These are phyloP conservation scores for Colletotrichum lindemuthianum DNA, from an alignment of 2,329 filamentous ascomycete genomes.

Conservation along the genomic window DNA sequence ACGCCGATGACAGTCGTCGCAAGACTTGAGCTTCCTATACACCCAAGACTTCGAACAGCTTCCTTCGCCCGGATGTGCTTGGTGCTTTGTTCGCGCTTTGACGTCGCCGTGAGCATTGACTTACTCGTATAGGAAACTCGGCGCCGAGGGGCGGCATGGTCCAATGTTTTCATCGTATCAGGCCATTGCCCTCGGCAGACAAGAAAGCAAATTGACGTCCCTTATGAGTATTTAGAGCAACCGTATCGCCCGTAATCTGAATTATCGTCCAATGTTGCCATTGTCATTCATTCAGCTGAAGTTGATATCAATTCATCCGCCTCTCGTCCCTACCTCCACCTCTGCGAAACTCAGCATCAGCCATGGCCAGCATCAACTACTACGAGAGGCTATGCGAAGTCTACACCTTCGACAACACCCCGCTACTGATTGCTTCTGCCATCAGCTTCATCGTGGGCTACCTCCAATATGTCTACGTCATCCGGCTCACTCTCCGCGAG, in stretches of 20 bases:
- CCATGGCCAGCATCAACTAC: constrained; percentile 11
- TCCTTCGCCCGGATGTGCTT: too few species aligned
- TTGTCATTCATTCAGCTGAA: too few species aligned
- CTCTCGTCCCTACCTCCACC: too few species aligned
- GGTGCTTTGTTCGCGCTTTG: not conserved
- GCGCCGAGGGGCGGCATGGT: constrained; percentile 1
- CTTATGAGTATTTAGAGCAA: too few species aligned
- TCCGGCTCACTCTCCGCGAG: constrained; percentile 28
- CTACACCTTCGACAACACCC: constrained; percentile 19
- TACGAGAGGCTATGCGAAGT: constrained; percentile 14
- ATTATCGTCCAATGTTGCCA: too few species aligned
- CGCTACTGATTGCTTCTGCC: not conserved
- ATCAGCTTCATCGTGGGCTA: constrained; percentile 26
- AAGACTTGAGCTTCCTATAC: too few species aligned
- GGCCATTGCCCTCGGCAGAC: not conserved
- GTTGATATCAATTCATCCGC: too few species aligned
- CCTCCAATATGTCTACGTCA: constrained; percentile 33
- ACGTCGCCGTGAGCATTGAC: not conserved
- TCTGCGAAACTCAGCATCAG: not conserved
- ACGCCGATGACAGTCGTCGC: too few species aligned
- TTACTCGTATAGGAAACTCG: constrained; percentile 8
- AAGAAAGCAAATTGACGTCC: not conserved
- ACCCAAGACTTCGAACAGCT: too few species aligned
- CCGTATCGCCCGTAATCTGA: too few species aligned
- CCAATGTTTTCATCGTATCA: too few species aligned